A percentile compares a stretch with the other conserved stretches of the same genome.
Evolutionary conservation across 169 alveolate species (phyloP).

Genomic region (Theileria orientalis): DNA sequence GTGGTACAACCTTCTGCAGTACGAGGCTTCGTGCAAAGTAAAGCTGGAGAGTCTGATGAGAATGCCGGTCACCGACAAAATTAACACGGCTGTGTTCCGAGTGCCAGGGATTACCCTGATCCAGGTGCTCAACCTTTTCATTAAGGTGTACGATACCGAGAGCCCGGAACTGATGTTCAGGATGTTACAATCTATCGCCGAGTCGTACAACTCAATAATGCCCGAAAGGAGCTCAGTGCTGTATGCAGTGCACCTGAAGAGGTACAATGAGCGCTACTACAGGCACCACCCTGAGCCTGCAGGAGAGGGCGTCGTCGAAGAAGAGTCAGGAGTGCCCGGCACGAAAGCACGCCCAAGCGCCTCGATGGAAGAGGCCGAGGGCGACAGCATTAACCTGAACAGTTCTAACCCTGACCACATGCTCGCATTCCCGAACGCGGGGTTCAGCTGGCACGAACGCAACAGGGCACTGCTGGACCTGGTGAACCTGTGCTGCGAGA

Average conservation of each 20-base stretch:
- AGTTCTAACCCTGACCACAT: conserved; percentile 12
- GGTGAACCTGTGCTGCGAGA: conserved; percentile 47
- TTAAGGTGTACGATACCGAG: conserved; percentile 2
- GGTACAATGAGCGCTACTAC: background rate
- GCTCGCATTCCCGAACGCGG: conserved; percentile 33
- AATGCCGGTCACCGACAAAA: conserved; percentile 6
- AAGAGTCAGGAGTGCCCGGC: no score
- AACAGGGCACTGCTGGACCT: conserved; percentile 57
- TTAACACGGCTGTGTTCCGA: conserved; percentile 32
- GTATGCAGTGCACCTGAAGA: background rate
- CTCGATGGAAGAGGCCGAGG: background rate
- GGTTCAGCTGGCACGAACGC: conserved; percentile 64
- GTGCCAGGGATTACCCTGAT: conserved; percentile 45
- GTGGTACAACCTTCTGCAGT: conserved; percentile 49
- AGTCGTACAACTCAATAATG: conserved; percentile 43
- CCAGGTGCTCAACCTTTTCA: conserved; percentile 23
- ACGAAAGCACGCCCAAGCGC: background rate
- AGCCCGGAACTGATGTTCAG: conserved; percentile 14
- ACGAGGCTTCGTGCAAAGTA: conserved; percentile 44
- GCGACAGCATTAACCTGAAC: conserved; percentile 18
- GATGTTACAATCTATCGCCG: conserved; percentile 45
- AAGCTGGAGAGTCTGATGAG: conserved; percentile 35
- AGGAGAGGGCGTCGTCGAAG: background rate
- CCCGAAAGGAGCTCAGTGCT: conserved; percentile 20
- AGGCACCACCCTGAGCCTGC: background rate